Base-by-base conservation (phyloP, 2,329 filamentous ascomycete species). In the Simplicillium sp. region DNA sequence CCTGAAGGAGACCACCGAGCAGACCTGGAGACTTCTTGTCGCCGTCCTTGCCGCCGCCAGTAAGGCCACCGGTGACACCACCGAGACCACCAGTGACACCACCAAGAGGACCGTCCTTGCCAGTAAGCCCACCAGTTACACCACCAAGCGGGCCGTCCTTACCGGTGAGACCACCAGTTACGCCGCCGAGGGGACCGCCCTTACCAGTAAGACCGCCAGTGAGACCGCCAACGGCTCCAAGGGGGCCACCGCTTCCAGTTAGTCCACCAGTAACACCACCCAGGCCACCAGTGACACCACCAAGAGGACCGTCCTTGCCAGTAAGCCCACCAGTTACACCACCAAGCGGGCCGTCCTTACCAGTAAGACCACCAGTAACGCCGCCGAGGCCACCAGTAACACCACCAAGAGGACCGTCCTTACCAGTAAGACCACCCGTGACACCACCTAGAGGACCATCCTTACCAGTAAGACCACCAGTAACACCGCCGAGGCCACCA, bases 321-420 rank as follows among this genome's bases (percentile, higher is more conserved):
- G 18, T 32, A n/a, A 12, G 11, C 13, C 34, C 39, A 25, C 39
- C 37, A 20, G 39, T 25, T 33, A 42, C 28, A 20, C 42, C 37
- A 12, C 15, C 34, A 14, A 33, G 34, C 14, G 38, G 11, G 34
- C 14, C 33, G 25, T 9, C 20, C 20, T 25, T 25, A 9, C 20
- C 37, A 34, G 18, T 36, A n/a, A 12, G 11, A 14, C 34, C 39
- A 17, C 39, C 37, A 18, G 39, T 25, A 39, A 42, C 20, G 15
- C 42, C 37, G 11, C 15, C 34, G 14, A 44, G 15, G 32, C 31
- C 34, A 36, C 40, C 29, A 12, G 16, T 18, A 12, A 40, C 9
- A 17, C 38, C 29, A 17, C 31, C 38, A 12, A 40, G 38, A 17
- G 28, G 29, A 8, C 18, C 3, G 47, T 37, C 11, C 14, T 44